phyloP scores from a whole-genome alignment of 139 green algal genomes.

The Chlamydomonas eustigma region DNA sequence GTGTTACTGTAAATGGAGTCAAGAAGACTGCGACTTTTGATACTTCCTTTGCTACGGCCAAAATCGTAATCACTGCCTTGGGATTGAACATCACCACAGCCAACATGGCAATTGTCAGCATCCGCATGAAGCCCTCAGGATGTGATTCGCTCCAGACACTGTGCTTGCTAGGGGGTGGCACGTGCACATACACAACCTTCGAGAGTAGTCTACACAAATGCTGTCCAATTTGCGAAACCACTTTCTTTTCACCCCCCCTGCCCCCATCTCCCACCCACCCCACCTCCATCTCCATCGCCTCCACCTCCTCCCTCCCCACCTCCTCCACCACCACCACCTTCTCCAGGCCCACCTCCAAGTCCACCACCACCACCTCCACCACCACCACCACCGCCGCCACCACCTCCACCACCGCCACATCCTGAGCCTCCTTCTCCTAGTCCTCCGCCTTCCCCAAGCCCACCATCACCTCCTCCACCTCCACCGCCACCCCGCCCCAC shows the following conservation, averaged over 20 bases:
- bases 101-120: neutral
- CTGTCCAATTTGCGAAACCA: constrained; percentile 20
- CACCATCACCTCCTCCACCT: constrained; percentile 1
- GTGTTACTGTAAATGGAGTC: constrained; percentile 3
- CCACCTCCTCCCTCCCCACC: neutral
- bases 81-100: neutral
- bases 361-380: constrained; percentile 6
- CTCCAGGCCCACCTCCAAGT: neutral
- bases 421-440: neutral
- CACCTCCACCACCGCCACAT: constrained; percentile 13
- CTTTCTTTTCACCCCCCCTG: neutral
- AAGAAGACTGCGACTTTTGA: neutral
- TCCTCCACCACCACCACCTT: neutral
- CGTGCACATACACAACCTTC: constrained; percentile 11
- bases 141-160: neutral
- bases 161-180: neutral
- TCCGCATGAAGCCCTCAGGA: neutral
- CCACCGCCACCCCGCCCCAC: neutral
- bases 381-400: neutral
- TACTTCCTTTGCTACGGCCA: constrained; percentile 12
- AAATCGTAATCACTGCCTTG: constrained; percentile 10
- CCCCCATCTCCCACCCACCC: neutral
- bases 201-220: constrained; percentile 19
- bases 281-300: neutral
- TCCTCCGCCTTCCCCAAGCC: neutral